Evolutionary conservation across 2,329 filamentous ascomycete genomes (phyloP).

Genomic region (Epichloe sylvatica): DNA sequence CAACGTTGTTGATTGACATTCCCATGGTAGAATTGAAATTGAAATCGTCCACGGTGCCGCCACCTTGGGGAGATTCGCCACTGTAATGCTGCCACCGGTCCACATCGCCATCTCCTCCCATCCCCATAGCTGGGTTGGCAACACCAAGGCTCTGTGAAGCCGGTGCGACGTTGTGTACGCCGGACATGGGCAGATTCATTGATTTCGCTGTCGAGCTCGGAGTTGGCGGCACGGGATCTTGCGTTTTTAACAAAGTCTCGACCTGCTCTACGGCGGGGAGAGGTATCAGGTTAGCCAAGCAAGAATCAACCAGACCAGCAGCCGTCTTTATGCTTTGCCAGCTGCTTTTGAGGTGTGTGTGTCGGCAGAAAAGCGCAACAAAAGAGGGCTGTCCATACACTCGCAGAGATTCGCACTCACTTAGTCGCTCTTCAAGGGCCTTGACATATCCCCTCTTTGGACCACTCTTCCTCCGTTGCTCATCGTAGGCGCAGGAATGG

Average conservation of each 20-base stretch:
- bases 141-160: constrained; percentile 19
- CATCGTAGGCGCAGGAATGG: constrained; percentile 81
- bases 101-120: constrained; percentile 32
- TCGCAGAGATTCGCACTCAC: constrained; percentile 36
- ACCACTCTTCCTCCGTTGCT: constrained; percentile 85
- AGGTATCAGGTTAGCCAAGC: background rate
- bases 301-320: background rate
- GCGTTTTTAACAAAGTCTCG: constrained; percentile 74
- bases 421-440: constrained; percentile 79
- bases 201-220: constrained; percentile 17
- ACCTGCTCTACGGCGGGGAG: constrained; percentile 58
- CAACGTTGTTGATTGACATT: constrained; percentile 34
- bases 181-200: constrained; percentile 14
- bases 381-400: background rate
- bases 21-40: constrained; percentile 37
- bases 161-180: constrained; percentile 14
- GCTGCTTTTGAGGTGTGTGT: too few relatives aligned
- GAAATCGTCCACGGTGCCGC: constrained; percentile 38
- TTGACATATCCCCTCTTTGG: constrained; percentile 93
- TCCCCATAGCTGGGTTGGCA: constrained; percentile 31
- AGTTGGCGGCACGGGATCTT: constrained; percentile 28
- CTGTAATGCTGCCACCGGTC: constrained; percentile 44
- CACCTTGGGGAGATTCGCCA: constrained; percentile 37
- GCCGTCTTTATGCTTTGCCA: too few relatives aligned
- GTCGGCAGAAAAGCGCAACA: too few relatives aligned